Evolutionary conservation across 2,329 filamentous ascomycete genomes (phyloP).

Genomic region (Fusarium haematococcum): DNA sequence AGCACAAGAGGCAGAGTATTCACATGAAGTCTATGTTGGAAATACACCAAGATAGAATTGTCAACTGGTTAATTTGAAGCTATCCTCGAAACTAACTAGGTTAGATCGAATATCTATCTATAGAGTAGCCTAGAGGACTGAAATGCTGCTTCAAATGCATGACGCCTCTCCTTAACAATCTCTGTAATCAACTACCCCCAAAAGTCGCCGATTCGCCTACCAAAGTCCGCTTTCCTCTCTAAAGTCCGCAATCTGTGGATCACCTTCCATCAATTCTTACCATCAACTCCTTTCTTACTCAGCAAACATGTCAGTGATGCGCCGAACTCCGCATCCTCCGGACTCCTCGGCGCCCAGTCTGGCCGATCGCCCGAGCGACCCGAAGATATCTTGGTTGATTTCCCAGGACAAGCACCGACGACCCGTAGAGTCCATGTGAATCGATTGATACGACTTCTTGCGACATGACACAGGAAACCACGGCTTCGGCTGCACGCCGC

Average conservation of each 20-base stretch:
- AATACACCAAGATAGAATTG: neutral
- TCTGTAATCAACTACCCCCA: neutral
- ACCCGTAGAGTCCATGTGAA: neutral
- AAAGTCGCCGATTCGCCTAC: slow-evolving; percentile 16
- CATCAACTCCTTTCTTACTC: slow-evolving; percentile 19
- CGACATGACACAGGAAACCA: neutral
- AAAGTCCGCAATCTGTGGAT: slow-evolving; percentile 1
- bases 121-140: neutral
- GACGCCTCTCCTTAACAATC: neutral
- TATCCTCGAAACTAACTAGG: neutral
- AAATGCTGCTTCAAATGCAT: neutral
- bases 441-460: neutral
- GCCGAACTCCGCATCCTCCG: slow-evolving; percentile 5
- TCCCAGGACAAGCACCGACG: neutral
- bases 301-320: slow-evolving; percentile 24
- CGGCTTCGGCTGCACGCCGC: neutral
- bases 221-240: slow-evolving; percentile 16
- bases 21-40: neutral
- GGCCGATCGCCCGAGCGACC: slow-evolving; percentile 27
- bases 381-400: slow-evolving; percentile 2
- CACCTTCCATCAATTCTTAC: neutral
- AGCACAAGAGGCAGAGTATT: neutral
- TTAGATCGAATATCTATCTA: neutral
- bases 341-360: neutral
- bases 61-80: neutral